These are phyloP conservation scores for Fusarium ambrosium DNA, from an alignment of 2,329 filamentous ascomycete genomes.

Conservation along the genomic window DNA sequence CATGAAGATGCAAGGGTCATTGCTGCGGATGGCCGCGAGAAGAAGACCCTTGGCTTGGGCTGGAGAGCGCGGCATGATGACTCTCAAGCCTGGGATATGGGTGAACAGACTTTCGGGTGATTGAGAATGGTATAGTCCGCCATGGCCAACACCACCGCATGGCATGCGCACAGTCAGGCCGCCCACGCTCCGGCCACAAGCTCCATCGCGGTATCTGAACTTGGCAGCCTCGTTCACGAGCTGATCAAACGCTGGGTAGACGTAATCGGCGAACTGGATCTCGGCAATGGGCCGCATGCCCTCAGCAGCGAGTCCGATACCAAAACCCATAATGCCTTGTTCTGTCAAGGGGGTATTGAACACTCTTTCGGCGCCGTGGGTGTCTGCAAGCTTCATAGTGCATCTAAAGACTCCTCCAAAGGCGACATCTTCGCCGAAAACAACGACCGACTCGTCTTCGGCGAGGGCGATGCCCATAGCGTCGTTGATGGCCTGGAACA, in stretches of 20 bases:
- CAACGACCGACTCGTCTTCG: constrained; percentile 85
- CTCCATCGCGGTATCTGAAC: constrained; percentile 81
- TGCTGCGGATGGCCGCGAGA: constrained; percentile 80
- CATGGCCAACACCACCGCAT: constrained; percentile 89
- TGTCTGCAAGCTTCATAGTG: constrained; percentile 89
- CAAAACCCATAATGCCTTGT: constrained; percentile 95
- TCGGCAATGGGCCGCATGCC: constrained; percentile 95
- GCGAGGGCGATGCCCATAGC: constrained; percentile 86
- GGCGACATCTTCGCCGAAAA: constrained; percentile 97
- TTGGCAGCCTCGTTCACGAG: constrained; percentile 95
- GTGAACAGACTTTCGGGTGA: constrained; percentile 90
- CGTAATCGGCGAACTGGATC: constrained; percentile 96
- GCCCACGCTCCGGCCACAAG: constrained; percentile 72
- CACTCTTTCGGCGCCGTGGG: constrained; percentile 88
- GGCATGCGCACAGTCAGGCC: constrained; percentile 93
- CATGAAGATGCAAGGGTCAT: constrained; percentile 93
- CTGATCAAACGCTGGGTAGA: constrained; percentile 94
- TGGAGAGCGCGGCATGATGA: constrained; percentile 88
- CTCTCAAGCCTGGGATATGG: constrained; percentile 86
- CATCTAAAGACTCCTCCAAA: constrained; percentile 98
- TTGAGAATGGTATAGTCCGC: constrained; percentile 89
- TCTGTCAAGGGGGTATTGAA: constrained; percentile 97
- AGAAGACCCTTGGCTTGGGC: constrained; percentile 90
- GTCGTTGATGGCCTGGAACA: constrained; percentile 94
- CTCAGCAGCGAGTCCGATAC: constrained; percentile 88